Evolutionary conservation across 176 grass and related monocot genomes (phyloP).

Genomic region (Oryza meridionalis): DNA sequence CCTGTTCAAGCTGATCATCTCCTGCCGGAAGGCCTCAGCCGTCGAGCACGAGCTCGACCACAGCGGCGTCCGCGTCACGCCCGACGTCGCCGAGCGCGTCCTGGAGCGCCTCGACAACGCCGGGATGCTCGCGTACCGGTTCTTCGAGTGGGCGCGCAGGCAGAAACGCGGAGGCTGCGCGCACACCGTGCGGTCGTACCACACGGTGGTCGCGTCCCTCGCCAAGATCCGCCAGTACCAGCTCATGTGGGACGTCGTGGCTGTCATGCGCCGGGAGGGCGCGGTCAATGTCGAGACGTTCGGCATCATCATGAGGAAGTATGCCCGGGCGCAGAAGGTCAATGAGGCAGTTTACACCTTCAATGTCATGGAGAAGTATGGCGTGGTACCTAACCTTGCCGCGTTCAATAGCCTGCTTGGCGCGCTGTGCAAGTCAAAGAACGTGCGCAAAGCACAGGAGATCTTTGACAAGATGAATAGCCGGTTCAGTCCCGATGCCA

Average conservation of each 20-base stretch:
- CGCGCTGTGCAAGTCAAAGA: constrained; percentile 86
- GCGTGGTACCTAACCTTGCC: constrained; percentile 56
- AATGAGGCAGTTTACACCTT: constrained; percentile 83
- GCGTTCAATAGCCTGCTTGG: constrained; percentile 77
- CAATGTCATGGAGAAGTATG: constrained; percentile 90
- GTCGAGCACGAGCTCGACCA: constrained; percentile 79
- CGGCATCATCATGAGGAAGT: constrained; percentile 89
- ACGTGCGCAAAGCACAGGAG: constrained; percentile 86
- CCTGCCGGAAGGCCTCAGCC: constrained; percentile 46
- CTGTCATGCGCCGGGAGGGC: constrained; percentile 67
- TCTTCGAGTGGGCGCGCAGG: constrained; percentile 83
- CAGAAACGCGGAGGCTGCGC: constrained; percentile 52
- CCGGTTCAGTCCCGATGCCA: constrained; percentile 66
- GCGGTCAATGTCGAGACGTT: constrained; percentile 82
- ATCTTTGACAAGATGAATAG: constrained; percentile 81
- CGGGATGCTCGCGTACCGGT: constrained; percentile 85
- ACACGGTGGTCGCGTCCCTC: constrained; percentile 73
- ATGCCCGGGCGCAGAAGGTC: constrained; percentile 79
- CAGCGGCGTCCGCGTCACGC: constrained; percentile 58
- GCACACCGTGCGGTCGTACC: constrained; percentile 76
- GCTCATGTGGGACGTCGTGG: constrained; percentile 89
- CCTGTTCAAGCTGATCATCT: constrained; percentile 73
- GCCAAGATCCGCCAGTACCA: constrained; percentile 93
- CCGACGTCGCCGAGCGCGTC: constrained; percentile 61
- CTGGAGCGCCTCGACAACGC: constrained; percentile 79